Base-by-base conservation (phyloP, 1,139 yeast species). In the Debaryomycetaceae sp. region DNA sequence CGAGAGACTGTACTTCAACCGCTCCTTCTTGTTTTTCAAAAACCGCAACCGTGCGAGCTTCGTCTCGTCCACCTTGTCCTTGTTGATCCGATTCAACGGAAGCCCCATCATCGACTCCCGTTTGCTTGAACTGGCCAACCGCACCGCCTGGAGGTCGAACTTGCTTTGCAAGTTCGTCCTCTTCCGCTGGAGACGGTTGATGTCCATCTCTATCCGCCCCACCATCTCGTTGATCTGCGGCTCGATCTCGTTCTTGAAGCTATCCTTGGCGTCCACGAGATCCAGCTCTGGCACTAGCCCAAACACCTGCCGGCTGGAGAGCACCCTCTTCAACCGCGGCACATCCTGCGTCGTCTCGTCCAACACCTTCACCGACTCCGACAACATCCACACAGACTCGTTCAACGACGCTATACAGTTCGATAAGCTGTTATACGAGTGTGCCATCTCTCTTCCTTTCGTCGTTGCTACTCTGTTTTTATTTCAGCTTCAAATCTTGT, bases 231-330 rank as follows among this genome's bases (percentile, higher is more conserved):
- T 56, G 8, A 77, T 63, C 45, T 70, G 70, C 2, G 76, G 77
- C 35, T 63, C 60, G 11, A 66, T 57, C 29, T 65, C 68, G 24
- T 54, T 53, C 41, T 60, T 58, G 43, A 69, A 60, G 34, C 59
- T 56, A 41, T 55, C 55, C 43, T 65, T 67, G 29, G 77, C 76
- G 49, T 68, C 63, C n/a, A 60, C 61, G 34, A 72, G 49, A 49
- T 74, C 79, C 47, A 58, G 56, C 46, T 69, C 73, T 0, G 79
- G 75, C 1, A 72, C 69, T 34, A 74, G 52, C 6, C 74, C 77
- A 57, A 68, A 74, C 33, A 72, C 73, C 43, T 66, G 65, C 23
- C 65, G 59, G 8, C 76, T 68, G 31, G 55, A 49, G 23, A 73
- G 54, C 22, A 72, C 69, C 36, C 59, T 61, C 42, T 59, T 60